These are phyloP conservation scores for Zoysia matrella DNA, from an alignment of 202 grass and related monocot species.

Conservation along the genomic window DNA sequence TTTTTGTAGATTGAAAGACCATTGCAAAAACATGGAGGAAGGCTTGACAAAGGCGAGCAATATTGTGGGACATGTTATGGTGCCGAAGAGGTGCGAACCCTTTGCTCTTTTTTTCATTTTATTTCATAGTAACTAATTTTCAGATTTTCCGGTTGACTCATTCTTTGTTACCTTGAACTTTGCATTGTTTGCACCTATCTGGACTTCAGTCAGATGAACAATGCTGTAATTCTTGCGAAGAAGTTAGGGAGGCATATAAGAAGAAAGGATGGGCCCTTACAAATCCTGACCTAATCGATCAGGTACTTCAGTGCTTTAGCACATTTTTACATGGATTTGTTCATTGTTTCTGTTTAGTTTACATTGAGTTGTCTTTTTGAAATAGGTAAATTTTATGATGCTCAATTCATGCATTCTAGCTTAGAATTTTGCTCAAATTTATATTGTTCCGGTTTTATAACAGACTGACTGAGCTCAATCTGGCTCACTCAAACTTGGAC, in stretches of 20 bases:
- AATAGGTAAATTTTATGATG: neutral
- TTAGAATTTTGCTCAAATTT: neutral
- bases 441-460: neutral
- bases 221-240: conserved; percentile 95
- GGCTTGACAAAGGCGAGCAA: conserved; percentile 86
- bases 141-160: neutral
- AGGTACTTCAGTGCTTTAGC: conserved; percentile 61
- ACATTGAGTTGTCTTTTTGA: conserved; percentile 3
- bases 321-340: conserved; percentile 25
- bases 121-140: conserved; percentile 1
- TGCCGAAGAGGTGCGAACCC: conserved; percentile 66
- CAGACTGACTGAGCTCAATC: neutral
- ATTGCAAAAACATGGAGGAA: conserved; percentile 96
- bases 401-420: neutral
- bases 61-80: conserved; percentile 99
- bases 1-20: conserved; percentile 86
- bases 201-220: conserved; percentile 84
- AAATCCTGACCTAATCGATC: conserved; percentile 91
- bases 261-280: conserved; percentile 95
- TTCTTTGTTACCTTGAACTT: conserved; percentile 20
- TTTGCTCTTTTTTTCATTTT: conserved; percentile 4
- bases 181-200: conserved; percentile 21
- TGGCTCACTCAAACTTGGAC: neutral
- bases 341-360: neutral
- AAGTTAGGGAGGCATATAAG: conserved; percentile 34